A percentile compares a stretch with the other conserved stretches of the same genome.
Evolutionary conservation across 164 flowering plant species (phyloP).

Genomic region (Kalanchoe fedtschenkoi): DNA sequence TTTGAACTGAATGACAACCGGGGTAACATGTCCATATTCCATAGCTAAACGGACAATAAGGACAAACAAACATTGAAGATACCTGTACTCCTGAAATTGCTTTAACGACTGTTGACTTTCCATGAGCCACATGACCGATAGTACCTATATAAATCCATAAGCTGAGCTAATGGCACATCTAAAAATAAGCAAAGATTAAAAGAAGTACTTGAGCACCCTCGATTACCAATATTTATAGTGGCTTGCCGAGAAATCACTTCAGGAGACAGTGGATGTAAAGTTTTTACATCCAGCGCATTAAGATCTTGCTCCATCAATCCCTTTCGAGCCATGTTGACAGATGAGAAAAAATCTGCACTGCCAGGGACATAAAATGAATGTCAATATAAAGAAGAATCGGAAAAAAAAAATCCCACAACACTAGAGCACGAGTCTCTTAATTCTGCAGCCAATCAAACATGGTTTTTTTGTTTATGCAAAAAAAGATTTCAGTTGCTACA

Average conservation of each 20-base stretch:
- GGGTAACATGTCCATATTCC: too few relatives aligned
- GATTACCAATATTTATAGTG: slow-evolving; percentile 46
- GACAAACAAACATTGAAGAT: background rate
- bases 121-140: slow-evolving; percentile 6
- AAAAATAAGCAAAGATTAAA: background rate
- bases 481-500: too few relatives aligned
- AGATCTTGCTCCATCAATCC: slow-evolving; percentile 6
- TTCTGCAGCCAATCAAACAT: too few relatives aligned
- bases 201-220: background rate
- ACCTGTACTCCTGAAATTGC: slow-evolving; percentile 7
- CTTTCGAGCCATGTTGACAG: slow-evolving; percentile 13
- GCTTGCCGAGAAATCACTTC: slow-evolving; percentile 8
- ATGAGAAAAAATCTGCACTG: background rate
- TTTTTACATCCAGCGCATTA: background rate
- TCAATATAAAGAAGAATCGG: too few relatives aligned
- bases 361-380: too few relatives aligned
- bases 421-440: too few relatives aligned
- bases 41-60: background rate
- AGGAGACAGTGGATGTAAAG: background rate
- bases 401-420: too few relatives aligned
- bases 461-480: too few relatives aligned
- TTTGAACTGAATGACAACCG: too few relatives aligned
- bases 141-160: background rate
- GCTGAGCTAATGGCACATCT: background rate
- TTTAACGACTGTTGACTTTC: slow-evolving; percentile 5